Conservation (phyloP, 2,329 filamentous ascomycete species). For the Rachicladosporium sp. region DNA sequence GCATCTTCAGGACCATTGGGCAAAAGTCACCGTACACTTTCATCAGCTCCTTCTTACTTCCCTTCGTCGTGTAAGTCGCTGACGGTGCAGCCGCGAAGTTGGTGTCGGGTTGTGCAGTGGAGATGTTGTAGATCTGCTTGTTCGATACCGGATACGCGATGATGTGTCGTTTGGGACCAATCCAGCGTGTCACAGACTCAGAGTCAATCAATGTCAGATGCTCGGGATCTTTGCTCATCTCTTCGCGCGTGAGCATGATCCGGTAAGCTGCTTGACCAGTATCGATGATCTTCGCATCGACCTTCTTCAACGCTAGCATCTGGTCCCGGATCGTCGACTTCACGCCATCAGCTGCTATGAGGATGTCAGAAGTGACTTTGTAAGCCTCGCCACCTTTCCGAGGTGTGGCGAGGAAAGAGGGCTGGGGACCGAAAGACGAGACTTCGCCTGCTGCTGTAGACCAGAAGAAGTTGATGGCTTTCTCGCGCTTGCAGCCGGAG, state of each 20-base stretch:
- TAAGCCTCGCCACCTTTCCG: conserved; percentile 39
- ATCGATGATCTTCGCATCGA: conserved; percentile 47
- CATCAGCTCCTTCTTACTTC: conserved; percentile 49
- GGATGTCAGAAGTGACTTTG: conserved; percentile 37
- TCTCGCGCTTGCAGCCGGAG: conserved; percentile 53
- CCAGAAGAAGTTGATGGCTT: conserved; percentile 58
- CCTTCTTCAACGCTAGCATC: conserved; percentile 43
- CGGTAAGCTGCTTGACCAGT: conserved; percentile 69
- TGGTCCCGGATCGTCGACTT: conserved; percentile 35
- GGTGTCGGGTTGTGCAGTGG: conserved; percentile 49
- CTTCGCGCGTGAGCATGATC: conserved; percentile 58
- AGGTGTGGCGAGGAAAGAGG: conserved; percentile 48
- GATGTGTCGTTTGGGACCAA: conserved; percentile 62
- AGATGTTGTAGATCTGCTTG: conserved; percentile 56
- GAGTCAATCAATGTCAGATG: conserved; percentile 54
- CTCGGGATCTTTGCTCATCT: conserved; percentile 56
- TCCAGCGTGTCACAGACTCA: conserved; percentile 60
- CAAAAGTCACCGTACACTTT: conserved; percentile 48
- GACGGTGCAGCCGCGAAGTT: conserved; percentile 47
- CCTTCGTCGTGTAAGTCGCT: conserved; percentile 51
- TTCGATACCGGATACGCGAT: conserved; percentile 64
- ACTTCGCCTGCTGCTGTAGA: conserved; percentile 44
- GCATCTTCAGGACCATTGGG: conserved; percentile 47
- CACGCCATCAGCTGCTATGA: conserved; percentile 38
- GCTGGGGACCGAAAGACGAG: conserved; percentile 46